These are phyloP conservation scores for Pichia californica DNA, from an alignment of 805 yeast species.

Conservation along the genomic window DNA sequence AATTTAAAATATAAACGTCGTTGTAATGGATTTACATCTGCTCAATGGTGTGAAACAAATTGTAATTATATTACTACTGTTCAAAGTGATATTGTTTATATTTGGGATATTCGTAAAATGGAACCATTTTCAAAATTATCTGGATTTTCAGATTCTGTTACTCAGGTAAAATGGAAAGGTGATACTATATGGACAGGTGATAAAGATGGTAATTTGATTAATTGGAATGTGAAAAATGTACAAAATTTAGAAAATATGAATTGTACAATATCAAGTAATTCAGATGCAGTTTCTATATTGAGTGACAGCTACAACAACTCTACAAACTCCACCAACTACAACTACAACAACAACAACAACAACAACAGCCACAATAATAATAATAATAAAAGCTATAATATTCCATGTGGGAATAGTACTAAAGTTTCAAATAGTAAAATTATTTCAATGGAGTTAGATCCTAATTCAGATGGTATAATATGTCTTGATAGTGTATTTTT, in stretches of 20 bases:
- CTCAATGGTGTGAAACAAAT: constrained; percentile 60
- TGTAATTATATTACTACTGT: constrained; percentile 60
- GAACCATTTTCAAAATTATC: constrained; percentile 45
- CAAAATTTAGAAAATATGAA: neutral
- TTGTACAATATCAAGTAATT: neutral
- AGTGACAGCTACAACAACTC: no score
- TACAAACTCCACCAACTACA: no score
- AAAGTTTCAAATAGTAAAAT: constrained; percentile 40
- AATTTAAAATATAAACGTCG: neutral
- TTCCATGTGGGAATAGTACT: neutral
- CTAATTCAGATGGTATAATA: constrained; percentile 29
- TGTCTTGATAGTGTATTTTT: constrained; percentile 51
- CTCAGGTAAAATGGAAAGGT: constrained; percentile 53
- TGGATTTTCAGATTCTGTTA: constrained; percentile 52
- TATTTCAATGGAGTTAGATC: constrained; percentile 36
- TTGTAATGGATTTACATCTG: constrained; percentile 31
- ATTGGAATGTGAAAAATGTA: constrained; percentile 38
- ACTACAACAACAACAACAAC: no score
- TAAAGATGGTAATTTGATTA: constrained; percentile 58
- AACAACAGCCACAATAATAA: no score
- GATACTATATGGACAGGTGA: constrained; percentile 48
- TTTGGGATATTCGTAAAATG: constrained; percentile 70
- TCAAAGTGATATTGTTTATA: constrained; percentile 46
- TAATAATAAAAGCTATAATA: neutral
- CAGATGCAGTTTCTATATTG: neutral